Evolutionary conservation across 495 filamentous ascomycete species (phyloP).

Genomic region (Amphirosellinia nigrospora): DNA sequence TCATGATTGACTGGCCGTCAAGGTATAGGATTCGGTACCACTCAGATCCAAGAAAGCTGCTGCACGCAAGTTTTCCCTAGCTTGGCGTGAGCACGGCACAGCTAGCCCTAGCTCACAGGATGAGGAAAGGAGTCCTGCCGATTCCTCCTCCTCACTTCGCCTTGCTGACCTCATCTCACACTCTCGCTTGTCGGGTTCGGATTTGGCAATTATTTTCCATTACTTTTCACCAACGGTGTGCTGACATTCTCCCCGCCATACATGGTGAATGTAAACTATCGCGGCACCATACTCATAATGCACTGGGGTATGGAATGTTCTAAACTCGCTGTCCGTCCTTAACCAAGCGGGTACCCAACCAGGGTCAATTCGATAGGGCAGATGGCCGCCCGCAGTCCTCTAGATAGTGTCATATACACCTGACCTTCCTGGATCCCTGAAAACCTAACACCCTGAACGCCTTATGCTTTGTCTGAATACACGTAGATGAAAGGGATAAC

Average conservation of each 20-base stretch:
- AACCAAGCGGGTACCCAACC: constrained; percentile 13
- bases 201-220: constrained; percentile 14
- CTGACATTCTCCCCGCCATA: constrained; percentile 6
- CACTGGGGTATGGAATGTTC: constrained; percentile 6
- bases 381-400: constrained; percentile 10
- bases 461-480: constrained; percentile 6
- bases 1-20: constrained; percentile 6
- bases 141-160: background rate
- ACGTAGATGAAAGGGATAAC: background rate
- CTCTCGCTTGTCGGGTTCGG: constrained; percentile 5
- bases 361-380: constrained; percentile 15
- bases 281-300: constrained; percentile 10
- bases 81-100: constrained; percentile 14
- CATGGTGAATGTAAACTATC: constrained; percentile 24
- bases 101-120: background rate
- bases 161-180: constrained; percentile 23
- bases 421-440: background rate
- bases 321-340: constrained; percentile 4
- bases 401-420: constrained; percentile 10
- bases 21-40: constrained; percentile 7
- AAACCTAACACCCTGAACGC: constrained; percentile 17
- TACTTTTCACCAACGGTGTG: background rate
- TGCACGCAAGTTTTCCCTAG: constrained; percentile 18
- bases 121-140: background rate
- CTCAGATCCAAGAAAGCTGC: constrained; percentile 21